Conservation (phyloP, 352 stramenopile species). For the Aphanomyces euteiches region DNA sequence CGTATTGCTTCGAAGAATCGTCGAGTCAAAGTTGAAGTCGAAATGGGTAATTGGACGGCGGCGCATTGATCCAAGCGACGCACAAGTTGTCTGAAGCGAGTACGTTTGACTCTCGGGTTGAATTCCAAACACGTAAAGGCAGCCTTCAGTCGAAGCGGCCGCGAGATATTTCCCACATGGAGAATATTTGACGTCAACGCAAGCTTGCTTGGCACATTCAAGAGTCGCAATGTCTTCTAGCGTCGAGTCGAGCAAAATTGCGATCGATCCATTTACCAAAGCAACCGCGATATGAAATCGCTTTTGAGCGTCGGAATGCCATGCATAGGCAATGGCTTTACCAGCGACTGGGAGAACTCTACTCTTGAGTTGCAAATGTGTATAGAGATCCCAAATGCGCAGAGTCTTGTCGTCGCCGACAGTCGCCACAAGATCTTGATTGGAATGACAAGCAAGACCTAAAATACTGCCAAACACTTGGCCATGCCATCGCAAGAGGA, state of each 20-base stretch:
- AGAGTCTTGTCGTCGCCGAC: constrained; percentile 64
- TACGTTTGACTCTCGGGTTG: constrained; percentile 16
- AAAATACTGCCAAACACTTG: constrained; percentile 33
- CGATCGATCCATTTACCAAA: constrained; percentile 50
- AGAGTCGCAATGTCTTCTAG: constrained; percentile 80
- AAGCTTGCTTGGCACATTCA: constrained; percentile 76
- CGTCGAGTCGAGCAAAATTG: constrained; percentile 58
- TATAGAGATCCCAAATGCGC: constrained; percentile 66
- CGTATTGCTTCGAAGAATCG: constrained; percentile 27
- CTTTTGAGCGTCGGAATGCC: constrained; percentile 48
- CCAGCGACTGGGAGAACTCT: constrained; percentile 49
- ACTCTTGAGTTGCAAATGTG: constrained; percentile 49
- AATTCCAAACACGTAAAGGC: constrained; percentile 67
- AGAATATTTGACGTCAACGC: constrained; percentile 81
- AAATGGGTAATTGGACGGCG: constrained; percentile 20
- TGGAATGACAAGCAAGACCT: constrained; percentile 49
- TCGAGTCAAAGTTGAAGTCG: constrained; percentile 29
- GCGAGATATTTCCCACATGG: constrained; percentile 80
- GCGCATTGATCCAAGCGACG: not conserved
- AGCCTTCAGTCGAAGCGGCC: constrained; percentile 71
- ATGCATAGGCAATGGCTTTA: constrained; percentile 55
- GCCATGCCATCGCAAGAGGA: constrained; percentile 26
- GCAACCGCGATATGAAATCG: constrained; percentile 45
- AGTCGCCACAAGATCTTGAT: constrained; percentile 55
- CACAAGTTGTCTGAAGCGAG: constrained; percentile 4